Percentiles rank a stretch among this genome's conserved stretches.
Evolutionary conservation across 345 rosid genomes (phyloP).

Genomic region (Eutrema japonicum): DNA sequence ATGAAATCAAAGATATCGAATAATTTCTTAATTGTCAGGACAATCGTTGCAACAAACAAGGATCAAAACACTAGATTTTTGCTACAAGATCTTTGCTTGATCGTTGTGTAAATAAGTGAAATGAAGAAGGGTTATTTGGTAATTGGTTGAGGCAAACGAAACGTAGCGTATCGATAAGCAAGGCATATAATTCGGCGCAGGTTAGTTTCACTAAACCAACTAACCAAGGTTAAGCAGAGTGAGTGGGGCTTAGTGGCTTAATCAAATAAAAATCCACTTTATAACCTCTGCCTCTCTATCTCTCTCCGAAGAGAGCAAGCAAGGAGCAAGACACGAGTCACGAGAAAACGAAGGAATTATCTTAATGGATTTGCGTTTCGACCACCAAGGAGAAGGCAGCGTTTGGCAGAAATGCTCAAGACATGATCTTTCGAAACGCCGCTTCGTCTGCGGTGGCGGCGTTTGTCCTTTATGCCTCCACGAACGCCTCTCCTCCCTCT

Average conservation of each 20-base stretch:
- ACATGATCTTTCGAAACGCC: constrained; percentile 64
- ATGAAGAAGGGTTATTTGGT: neutral
- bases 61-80: neutral
- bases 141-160: neutral
- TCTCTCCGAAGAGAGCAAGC: constrained; percentile 42
- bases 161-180: constrained; percentile 2
- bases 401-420: constrained; percentile 68
- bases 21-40: neutral
- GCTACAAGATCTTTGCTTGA: neutral
- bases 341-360: constrained; percentile 1
- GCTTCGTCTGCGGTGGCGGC: constrained; percentile 52
- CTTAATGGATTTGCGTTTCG: constrained; percentile 47
- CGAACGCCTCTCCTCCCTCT: constrained; percentile 73
- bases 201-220: constrained; percentile 28
- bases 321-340: constrained; percentile 12
- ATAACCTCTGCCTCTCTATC: constrained; percentile 54
- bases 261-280: constrained; percentile 38
- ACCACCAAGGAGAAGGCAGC: constrained; percentile 51
- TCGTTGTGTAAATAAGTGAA: neutral
- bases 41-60: neutral
- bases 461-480: constrained; percentile 86
- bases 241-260: constrained; percentile 36
- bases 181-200: constrained; percentile 8
- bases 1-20: neutral
- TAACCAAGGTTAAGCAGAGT: constrained; percentile 26